Conservation (phyloP, 352 stramenopile genomes). For the Pythium plurisporium region DNA sequence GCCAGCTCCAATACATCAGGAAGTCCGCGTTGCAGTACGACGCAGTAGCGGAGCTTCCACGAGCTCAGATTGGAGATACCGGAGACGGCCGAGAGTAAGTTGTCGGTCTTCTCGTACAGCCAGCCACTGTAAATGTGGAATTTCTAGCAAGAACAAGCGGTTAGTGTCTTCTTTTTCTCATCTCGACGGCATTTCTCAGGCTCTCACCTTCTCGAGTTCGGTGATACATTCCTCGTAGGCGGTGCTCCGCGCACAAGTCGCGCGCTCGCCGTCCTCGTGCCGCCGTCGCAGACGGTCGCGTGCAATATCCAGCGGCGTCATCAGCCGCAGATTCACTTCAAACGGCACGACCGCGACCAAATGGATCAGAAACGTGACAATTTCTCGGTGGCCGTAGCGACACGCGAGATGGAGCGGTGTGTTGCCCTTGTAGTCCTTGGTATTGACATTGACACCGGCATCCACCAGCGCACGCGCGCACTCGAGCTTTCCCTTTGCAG, state of each 20-base stretch:
- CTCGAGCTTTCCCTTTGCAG: slow-evolving; percentile 17
- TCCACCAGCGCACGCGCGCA: slow-evolving; percentile 21
- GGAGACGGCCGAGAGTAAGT: slow-evolving; percentile 24
- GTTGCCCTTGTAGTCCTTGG: slow-evolving; percentile 34
- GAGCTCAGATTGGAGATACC: slow-evolving; percentile 28
- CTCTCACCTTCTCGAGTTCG: slow-evolving; percentile 23
- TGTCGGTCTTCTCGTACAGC: slow-evolving; percentile 31
- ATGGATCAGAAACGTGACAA: slow-evolving; percentile 22
- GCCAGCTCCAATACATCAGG: slow-evolving; percentile 63
- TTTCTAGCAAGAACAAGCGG: slow-evolving; percentile 6
- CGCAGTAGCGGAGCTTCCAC: slow-evolving; percentile 46
- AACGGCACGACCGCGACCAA: slow-evolving; percentile 19
- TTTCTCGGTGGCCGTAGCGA: slow-evolving; percentile 11
- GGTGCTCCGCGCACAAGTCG: neutral
- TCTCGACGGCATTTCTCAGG: neutral
- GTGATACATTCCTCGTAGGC: slow-evolving; percentile 27
- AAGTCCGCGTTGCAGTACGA: slow-evolving; percentile 62
- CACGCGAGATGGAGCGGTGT: slow-evolving; percentile 32
- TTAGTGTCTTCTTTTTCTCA: neutral
- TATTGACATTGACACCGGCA: slow-evolving; percentile 22
- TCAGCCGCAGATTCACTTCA: slow-evolving; percentile 23
- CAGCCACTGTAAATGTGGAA: slow-evolving; percentile 29
- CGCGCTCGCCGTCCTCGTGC: neutral
- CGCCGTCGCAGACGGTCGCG: slow-evolving; percentile 13
- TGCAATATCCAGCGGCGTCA: slow-evolving; percentile 28